A percentile compares a stretch with the other conserved stretches of the same genome.
phyloP scores from a whole-genome alignment of 371 early-diverging fungal species.

The Caulochytrium protostelioides region DNA sequence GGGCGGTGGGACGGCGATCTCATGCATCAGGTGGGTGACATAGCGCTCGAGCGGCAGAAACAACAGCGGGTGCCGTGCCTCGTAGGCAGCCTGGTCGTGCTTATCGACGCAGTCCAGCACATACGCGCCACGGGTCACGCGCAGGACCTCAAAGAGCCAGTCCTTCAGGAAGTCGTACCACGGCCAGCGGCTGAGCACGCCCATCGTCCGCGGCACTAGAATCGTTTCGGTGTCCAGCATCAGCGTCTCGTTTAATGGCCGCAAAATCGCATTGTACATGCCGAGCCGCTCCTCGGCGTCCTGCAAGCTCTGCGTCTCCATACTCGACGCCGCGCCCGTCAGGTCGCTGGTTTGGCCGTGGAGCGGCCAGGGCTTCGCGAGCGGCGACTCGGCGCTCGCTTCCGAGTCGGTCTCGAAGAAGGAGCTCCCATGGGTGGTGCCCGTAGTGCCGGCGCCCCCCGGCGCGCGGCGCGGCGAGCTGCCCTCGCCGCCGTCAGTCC shows the following conservation, averaged over 20 bases:
- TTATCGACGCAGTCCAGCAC: slow-evolving; percentile 21
- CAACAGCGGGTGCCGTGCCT: background rate
- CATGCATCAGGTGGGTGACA: slow-evolving; percentile 26
- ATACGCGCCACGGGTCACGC: slow-evolving; percentile 32
- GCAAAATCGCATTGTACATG: slow-evolving; percentile 39
- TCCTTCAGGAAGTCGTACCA: slow-evolving; percentile 52
- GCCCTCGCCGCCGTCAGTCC: no score
- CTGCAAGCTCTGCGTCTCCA: slow-evolving; percentile 15
- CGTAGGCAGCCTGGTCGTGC: slow-evolving; percentile 8
- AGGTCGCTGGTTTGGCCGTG: slow-evolving; percentile 5
- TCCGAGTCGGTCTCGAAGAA: no score
- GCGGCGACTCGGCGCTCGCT: no score
- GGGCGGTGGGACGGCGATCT: slow-evolving; percentile 57
- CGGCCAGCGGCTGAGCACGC: slow-evolving; percentile 45
- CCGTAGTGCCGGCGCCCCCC: no score
- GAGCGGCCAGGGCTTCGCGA: background rate
- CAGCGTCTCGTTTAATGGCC: slow-evolving; percentile 32
- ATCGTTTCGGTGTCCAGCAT: slow-evolving; percentile 33
- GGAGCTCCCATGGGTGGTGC: no score
- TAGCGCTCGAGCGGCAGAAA: slow-evolving; percentile 13
- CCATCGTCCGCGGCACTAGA: slow-evolving; percentile 49
- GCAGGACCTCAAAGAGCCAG: slow-evolving; percentile 45
- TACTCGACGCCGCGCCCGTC: slow-evolving; percentile 31
- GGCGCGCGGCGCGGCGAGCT: no score
- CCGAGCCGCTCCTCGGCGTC: slow-evolving; percentile 45